Evolutionary conservation across 768 basidiomycete species (phyloP), one percentile per base, ranked within the genome.

Genomic region (Rhizopogon vesiculosus): DNA sequence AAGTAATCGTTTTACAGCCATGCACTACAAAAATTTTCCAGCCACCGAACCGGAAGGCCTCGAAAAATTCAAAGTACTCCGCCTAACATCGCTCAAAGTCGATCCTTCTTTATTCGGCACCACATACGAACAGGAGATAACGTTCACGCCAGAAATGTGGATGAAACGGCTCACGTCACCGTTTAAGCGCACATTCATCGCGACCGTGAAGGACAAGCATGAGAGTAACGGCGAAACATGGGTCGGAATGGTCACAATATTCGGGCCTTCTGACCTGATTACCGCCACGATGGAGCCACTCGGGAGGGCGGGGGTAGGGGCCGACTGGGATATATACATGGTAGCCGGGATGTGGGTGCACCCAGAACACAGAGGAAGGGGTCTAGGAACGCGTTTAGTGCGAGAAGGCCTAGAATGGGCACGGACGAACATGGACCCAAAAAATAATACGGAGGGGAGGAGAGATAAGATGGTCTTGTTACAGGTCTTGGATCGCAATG

Each of bases 321-420:
- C n/a, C 3, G 42, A 59, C 7, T 69, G 61, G 59, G 56, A 65
- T 15, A 51, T 56, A 10, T 65, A 71, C 15, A 54, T 52, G 13
- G 22, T 69, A 13, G 64, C 5, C 42, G 61, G 41, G n/a, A 61
- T 67, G 64, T 69, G 66, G 69, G 64, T 67, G 5, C 61, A 62
- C 31, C 69, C 61, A n/a, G 59, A 60, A 1, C 67, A 69, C 31
- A 58, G 67, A 15, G 59, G 61, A n/a, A 66, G 55, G 42, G 61
- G 62, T 13, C 15, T 69, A 15, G 67, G 57, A 5, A 8, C 28
- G 2, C n/a, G 31, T 15, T 18, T 71, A n/a, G 54, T 62, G 10
- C 48, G 43, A 16, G 59, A 54, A 9, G 64, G 60, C 29, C 41
- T 70, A 45, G 59, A 62, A 25, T 70, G 69, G 67, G 67, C 35